These are phyloP conservation scores for Phytopythium ostracodes DNA, from an alignment of 352 stramenopile species.

Conservation along the genomic window DNA sequence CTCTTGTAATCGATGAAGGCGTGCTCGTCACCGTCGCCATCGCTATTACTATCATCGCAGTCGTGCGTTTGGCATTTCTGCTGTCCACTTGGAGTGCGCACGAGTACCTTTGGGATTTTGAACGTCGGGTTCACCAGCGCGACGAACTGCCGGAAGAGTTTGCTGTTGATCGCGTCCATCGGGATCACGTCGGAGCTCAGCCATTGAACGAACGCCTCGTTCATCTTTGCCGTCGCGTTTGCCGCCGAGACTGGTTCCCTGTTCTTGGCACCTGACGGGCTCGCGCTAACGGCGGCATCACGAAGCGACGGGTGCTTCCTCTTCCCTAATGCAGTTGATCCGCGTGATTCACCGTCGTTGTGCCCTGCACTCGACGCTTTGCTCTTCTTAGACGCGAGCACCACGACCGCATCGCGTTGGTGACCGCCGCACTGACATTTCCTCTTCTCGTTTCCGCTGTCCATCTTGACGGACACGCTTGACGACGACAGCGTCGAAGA, in stretches of 20 bases:
- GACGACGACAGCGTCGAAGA: background rate
- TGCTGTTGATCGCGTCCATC: slow-evolving; percentile 33
- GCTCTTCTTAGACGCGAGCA: slow-evolving; percentile 5
- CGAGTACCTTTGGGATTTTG: slow-evolving; percentile 29
- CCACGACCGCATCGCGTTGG: background rate
- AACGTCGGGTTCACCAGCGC: slow-evolving; percentile 34
- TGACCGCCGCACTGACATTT: background rate
- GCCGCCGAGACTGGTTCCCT: background rate
- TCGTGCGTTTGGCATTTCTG: slow-evolving; percentile 17
- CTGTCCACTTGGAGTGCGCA: slow-evolving; percentile 18
- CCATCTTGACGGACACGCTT: slow-evolving; percentile 4
- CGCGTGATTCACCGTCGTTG: background rate
- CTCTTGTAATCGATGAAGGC: background rate
- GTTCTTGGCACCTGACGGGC: background rate
- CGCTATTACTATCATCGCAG: slow-evolving; percentile 4
- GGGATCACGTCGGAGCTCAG: slow-evolving; percentile 41
- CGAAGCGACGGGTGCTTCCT: slow-evolving; percentile 1
- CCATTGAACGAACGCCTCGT: slow-evolving; percentile 40
- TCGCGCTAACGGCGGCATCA: background rate
- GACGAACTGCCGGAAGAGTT: slow-evolving; percentile 34
- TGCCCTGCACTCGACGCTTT: slow-evolving; percentile 2
- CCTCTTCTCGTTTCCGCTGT: slow-evolving; percentile 6
- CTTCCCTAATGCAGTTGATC: background rate
- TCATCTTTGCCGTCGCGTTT: slow-evolving; percentile 8
- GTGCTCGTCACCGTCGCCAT: background rate